Evolutionary conservation across 1,139 yeast genomes (phyloP).

Genomic region (Protomyces macrosporus): DNA sequence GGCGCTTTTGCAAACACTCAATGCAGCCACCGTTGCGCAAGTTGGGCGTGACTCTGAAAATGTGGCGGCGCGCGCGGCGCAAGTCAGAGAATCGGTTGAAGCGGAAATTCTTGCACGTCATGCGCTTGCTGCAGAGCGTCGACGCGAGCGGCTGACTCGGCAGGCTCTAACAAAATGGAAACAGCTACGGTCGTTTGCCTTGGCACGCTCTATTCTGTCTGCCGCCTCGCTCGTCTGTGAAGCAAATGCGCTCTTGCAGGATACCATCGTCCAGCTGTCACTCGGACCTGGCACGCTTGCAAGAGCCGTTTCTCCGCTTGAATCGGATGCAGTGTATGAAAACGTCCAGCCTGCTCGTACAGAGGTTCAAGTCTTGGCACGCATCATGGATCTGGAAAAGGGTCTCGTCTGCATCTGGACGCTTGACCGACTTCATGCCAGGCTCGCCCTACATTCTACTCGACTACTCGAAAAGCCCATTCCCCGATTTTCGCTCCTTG

Average conservation of each 20-base stretch:
- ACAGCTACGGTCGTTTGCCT: conserved; percentile 11
- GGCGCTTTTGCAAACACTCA: not conserved
- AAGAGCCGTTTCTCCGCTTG: conserved; percentile 27
- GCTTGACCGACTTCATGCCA: conserved; percentile 25
- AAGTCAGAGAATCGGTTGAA: not conserved
- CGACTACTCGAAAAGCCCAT: conserved; percentile 2
- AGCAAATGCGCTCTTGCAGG: not conserved
- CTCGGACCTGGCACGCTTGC: not conserved
- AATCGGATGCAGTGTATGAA: conserved; percentile 15
- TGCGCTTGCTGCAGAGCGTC: not conserved
- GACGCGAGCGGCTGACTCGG: not conserved
- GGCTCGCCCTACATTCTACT: not conserved
- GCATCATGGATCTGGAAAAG: conserved; percentile 33
- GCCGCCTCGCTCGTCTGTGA: not conserved
- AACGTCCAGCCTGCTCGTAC: not conserved
- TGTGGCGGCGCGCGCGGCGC: not conserved
- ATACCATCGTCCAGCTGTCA: not conserved
- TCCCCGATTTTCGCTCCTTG: conserved; percentile 6
- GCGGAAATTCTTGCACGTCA: not conserved
- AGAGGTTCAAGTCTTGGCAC: conserved; percentile 31
- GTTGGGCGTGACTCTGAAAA: not conserved
- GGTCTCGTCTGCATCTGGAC: conserved; percentile 30
- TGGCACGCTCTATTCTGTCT: conserved; percentile 2
- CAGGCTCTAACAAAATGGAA: not conserved
- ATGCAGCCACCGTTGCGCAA: not conserved